These are phyloP conservation scores for Colletotrichum tabaci DNA, from an alignment of 2,329 filamentous ascomycete species.

Conservation along the genomic window DNA sequence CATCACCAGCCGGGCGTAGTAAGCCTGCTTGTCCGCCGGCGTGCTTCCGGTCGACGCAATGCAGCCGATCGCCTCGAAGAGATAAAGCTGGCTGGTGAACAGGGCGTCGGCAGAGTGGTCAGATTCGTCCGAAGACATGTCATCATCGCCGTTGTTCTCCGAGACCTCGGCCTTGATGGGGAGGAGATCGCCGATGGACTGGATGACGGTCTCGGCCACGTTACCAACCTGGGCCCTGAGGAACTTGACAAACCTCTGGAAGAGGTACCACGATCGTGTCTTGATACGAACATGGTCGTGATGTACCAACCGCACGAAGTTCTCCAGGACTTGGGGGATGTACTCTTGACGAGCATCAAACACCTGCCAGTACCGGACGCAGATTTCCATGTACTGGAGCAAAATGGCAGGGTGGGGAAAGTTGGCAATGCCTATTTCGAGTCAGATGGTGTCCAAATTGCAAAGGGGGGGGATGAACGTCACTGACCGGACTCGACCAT, in stretches of 20 bases:
- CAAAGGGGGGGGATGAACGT: slow-evolving; percentile 5
- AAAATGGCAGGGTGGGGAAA: slow-evolving; percentile 93
- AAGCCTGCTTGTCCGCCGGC: slow-evolving; percentile 85
- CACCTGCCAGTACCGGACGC: slow-evolving; percentile 92
- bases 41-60: slow-evolving; percentile 87
- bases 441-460: slow-evolving; percentile 45
- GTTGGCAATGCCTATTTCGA: slow-evolving; percentile 78
- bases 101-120: slow-evolving; percentile 91
- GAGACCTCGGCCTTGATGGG: slow-evolving; percentile 92
- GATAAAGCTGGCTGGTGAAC: slow-evolving; percentile 91
- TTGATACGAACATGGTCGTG: slow-evolving; percentile 90
- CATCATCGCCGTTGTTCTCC: slow-evolving; percentile 83
- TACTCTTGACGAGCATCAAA: slow-evolving; percentile 88
- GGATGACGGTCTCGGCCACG: slow-evolving; percentile 91
- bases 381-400: slow-evolving; percentile 98
- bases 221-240: slow-evolving; percentile 87
- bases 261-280: slow-evolving; percentile 95
- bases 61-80: slow-evolving; percentile 95
- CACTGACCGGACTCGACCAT: slow-evolving; percentile 91
- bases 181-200: slow-evolving; percentile 89
- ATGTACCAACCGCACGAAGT: slow-evolving; percentile 91
- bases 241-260: slow-evolving; percentile 92
- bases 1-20: slow-evolving; percentile 90
- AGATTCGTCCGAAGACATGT: slow-evolving; percentile 95
- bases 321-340: slow-evolving; percentile 90